These are phyloP conservation scores for Ormosia semicastrata DNA, from an alignment of 306 rosid genomes.

Conservation along the genomic window DNA sequence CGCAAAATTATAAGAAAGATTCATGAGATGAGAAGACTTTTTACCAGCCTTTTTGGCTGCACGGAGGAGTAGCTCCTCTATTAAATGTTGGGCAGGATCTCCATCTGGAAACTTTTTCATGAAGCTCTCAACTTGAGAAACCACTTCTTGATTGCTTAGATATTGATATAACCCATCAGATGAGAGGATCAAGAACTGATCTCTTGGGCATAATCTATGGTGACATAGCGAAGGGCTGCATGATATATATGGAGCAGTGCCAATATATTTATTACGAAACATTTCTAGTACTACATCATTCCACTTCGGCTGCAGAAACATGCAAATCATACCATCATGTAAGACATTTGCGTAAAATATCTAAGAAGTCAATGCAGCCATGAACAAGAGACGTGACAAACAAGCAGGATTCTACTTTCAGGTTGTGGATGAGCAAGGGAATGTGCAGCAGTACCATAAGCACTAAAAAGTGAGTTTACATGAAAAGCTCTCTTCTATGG, in stretches of 20 bases:
- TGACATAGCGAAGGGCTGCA: slow-evolving; percentile 92
- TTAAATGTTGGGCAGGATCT: slow-evolving; percentile 98
- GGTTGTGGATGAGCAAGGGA: neutral
- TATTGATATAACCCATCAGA: slow-evolving; percentile 98
- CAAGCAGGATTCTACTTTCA: slow-evolving; percentile 20
- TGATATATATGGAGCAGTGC: slow-evolving; percentile 89
- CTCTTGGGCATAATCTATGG: slow-evolving; percentile 78
- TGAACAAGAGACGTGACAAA: slow-evolving; percentile 22
- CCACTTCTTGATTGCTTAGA: slow-evolving; percentile 93
- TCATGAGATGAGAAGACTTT: slow-evolving; percentile 13
- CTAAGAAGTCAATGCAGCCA: slow-evolving; percentile 5
- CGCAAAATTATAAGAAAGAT: slow-evolving; percentile 9
- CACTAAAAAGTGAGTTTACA: neutral
- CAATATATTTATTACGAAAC: slow-evolving; percentile 95
- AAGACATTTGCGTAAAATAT: slow-evolving; percentile 20
- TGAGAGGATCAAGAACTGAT: slow-evolving; percentile 94
- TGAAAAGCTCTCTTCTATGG: neutral
- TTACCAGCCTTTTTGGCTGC: slow-evolving; percentile 99
- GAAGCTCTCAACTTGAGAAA: slow-evolving; percentile 85
- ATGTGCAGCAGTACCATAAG: slow-evolving; percentile 2
- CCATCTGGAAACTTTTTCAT: slow-evolving; percentile 99
- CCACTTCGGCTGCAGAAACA: slow-evolving; percentile 82
- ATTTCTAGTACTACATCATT: slow-evolving; percentile 84
- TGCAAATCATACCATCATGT: slow-evolving; percentile 27
- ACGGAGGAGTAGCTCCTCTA: slow-evolving; percentile 97